A percentile compares a stretch with the other conserved stretches of the same genome.
These are phyloP conservation scores for Erucastrum elatum DNA, from an alignment of 345 rosid genomes.

Conservation along the genomic window DNA sequence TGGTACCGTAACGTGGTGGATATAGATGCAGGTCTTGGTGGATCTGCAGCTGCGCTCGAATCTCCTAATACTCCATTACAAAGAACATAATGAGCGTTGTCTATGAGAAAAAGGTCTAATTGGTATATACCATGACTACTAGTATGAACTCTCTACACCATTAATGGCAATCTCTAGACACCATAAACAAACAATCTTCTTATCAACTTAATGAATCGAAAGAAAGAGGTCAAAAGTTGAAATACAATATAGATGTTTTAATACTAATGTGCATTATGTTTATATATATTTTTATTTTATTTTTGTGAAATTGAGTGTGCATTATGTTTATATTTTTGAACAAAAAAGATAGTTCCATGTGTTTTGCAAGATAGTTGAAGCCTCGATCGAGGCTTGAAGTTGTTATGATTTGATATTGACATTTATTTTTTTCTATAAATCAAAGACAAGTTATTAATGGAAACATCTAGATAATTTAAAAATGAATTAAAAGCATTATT, in stretches of 20 bases:
- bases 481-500: background rate
- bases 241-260: constrained; percentile 20
- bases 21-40: no score
- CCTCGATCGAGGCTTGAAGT: background rate
- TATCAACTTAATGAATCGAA: constrained; percentile 25
- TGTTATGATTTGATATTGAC: background rate
- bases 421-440: background rate
- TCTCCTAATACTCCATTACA: no score
- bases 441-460: background rate
- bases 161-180: background rate
- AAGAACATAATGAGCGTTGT: constrained; percentile 51
- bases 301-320: no score
- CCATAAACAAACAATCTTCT: background rate
- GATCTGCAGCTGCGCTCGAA: no score
- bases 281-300: background rate
- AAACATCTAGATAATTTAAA: background rate
- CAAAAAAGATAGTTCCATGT: constrained; percentile 7
- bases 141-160: constrained; percentile 43
- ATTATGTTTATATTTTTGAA: constrained; percentile 9
- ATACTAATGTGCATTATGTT: constrained; percentile 19
- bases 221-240: constrained; percentile 20
- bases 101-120: constrained; percentile 81
- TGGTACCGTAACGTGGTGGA: no score
- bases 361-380: constrained; percentile 10
- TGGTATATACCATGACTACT: constrained; percentile 85